phyloP scores from a whole-genome alignment of 1,284 basidiomycete genomes.

The Ceratobasidium sp. region DNA sequence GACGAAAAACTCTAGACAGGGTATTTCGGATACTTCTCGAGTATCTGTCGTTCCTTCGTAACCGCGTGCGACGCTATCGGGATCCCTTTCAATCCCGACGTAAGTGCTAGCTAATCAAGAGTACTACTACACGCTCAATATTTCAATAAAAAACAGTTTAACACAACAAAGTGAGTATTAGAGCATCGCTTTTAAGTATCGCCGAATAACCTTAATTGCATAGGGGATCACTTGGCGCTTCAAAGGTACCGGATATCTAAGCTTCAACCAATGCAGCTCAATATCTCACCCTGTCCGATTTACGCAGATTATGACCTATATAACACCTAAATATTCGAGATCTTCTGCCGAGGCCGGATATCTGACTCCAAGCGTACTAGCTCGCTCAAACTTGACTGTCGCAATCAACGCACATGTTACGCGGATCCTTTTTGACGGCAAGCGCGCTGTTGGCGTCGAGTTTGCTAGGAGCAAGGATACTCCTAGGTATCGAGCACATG shows the following conservation, averaged over 20 bases:
- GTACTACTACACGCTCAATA: background rate
- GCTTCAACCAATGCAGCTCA: background rate
- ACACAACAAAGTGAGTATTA: conserved; percentile 56
- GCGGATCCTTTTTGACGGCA: conserved; percentile 60
- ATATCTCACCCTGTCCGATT: background rate
- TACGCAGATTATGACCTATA: conserved; percentile 30
- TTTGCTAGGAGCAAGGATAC: conserved; percentile 59
- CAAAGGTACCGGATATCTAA: conserved; percentile 62
- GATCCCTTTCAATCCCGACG: conserved; percentile 29
- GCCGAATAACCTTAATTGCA: too few relatives aligned
- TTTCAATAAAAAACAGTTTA: conserved; percentile 61
- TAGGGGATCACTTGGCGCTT: conserved; percentile 66
- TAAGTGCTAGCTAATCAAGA: background rate
- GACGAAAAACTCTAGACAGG: conserved; percentile 7
- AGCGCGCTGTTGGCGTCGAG: conserved; percentile 71
- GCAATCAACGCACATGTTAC: conserved; percentile 68
- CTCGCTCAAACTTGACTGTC: conserved; percentile 73
- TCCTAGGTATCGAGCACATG: conserved; percentile 61
- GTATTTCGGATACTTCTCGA: conserved; percentile 22
- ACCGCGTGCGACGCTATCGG: conserved; percentile 30
- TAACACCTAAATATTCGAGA: background rate
- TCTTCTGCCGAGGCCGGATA: conserved; percentile 69
- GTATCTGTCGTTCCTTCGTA: conserved; percentile 26
- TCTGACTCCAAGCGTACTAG: conserved; percentile 71
- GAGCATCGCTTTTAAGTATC: background rate